Evolutionary conservation across 495 filamentous ascomycete genomes (phyloP).

Genomic region (Aspergillus homomorphus): DNA sequence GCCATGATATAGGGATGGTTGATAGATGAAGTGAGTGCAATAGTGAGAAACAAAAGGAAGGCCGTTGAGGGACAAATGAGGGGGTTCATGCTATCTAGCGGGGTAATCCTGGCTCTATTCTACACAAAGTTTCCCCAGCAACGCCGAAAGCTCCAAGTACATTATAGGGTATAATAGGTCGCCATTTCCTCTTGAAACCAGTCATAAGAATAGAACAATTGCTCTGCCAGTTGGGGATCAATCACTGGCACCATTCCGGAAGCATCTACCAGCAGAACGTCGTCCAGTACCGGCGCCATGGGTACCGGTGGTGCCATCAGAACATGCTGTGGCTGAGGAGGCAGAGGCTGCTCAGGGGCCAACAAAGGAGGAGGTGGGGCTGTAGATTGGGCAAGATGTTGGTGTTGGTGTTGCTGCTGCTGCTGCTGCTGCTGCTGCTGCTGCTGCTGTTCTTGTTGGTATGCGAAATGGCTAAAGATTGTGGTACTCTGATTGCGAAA

Average conservation of each 20-base stretch:
- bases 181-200: constrained; percentile 49
- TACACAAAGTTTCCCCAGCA: constrained; percentile 1
- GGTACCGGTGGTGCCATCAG: constrained; percentile 34
- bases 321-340: constrained; percentile 19
- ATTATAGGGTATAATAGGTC: constrained; percentile 43
- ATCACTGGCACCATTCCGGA: constrained; percentile 36
- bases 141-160: not conserved
- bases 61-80: not conserved
- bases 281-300: constrained; percentile 42
- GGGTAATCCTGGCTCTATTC: not conserved
- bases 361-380: not conserved
- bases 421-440: constrained; percentile 13
- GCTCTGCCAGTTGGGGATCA: constrained; percentile 42
- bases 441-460: constrained; percentile 27
- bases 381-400: not conserved
- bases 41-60: not conserved
- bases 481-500: constrained; percentile 46
- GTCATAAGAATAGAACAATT: constrained; percentile 43
- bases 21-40: too few relatives aligned
- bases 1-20: not conserved
- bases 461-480: constrained; percentile 46
- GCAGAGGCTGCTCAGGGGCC: constrained; percentile 16
- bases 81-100: constrained; percentile 1
- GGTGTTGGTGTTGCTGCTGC: constrained; percentile 22
- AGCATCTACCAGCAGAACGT: constrained; percentile 39